Percentiles rank a stretch among this genome's conserved stretches.
These are phyloP conservation scores for Peronosclerospora sorghi DNA, from an alignment of 352 stramenopile genomes.

Conservation along the genomic window DNA sequence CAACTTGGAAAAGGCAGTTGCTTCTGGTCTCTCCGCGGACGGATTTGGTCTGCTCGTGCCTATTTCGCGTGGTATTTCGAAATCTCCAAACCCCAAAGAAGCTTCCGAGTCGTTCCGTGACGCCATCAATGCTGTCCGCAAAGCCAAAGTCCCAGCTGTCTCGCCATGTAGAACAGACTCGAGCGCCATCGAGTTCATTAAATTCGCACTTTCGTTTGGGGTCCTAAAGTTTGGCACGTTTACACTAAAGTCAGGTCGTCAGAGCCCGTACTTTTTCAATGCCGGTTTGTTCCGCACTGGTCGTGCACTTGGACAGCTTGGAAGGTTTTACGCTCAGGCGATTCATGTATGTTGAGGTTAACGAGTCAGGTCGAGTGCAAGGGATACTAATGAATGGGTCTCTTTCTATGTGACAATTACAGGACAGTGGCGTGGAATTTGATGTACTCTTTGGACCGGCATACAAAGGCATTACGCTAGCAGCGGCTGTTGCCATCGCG, in stretches of 20 bases:
- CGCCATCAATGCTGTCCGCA: conserved; percentile 89
- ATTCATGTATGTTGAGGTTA: conserved; percentile 64
- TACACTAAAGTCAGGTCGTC: conserved; percentile 95
- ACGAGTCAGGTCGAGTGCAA: background rate
- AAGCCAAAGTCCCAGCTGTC: conserved; percentile 27
- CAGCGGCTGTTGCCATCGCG: conserved; percentile 88
- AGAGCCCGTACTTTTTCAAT: conserved; percentile 99
- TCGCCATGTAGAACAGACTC: conserved; percentile 10
- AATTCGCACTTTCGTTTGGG: conserved; percentile 90
- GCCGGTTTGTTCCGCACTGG: conserved; percentile 94
- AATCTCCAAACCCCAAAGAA: conserved; percentile 78
- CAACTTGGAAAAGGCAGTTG: conserved; percentile 86
- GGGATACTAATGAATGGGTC: conserved; percentile 3
- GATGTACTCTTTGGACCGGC: conserved; percentile 98
- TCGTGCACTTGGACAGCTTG: conserved; percentile 85
- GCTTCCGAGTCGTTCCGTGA: conserved; percentile 87
- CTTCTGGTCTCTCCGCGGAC: conserved; percentile 63
- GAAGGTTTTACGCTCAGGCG: conserved; percentile 90
- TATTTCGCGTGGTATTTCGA: conserved; percentile 94
- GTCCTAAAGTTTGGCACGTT: conserved; percentile 98
- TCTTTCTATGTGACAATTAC: conserved; percentile 12
- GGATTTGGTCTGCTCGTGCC: conserved; percentile 93
- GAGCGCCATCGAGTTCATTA: conserved; percentile 91
- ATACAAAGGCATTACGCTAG: conserved; percentile 99
- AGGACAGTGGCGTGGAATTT: conserved; percentile 88